Conservation (phyloP, 2,329 filamentous ascomycete genomes). For the Aspergillus glaucus region DNA sequence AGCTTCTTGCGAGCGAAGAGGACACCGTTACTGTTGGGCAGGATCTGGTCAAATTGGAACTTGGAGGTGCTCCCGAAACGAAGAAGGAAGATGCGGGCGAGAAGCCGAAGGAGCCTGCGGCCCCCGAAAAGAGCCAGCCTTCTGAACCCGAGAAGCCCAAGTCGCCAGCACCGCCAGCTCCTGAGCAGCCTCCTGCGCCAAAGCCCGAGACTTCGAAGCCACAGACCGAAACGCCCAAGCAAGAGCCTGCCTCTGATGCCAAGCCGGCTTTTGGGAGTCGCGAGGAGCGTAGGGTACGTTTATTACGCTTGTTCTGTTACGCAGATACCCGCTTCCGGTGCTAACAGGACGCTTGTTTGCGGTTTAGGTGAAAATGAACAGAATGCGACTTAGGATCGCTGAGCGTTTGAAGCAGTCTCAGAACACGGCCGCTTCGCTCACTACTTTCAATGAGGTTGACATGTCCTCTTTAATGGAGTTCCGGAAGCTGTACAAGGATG, state of each 20-base stretch:
- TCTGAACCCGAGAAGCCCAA: slow-evolving; percentile 24
- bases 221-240: slow-evolving; percentile 5
- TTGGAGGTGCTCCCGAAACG: slow-evolving; percentile 58
- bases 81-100: slow-evolving; percentile 51
- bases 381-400: slow-evolving; percentile 94
- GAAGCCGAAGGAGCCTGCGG: slow-evolving; percentile 55
- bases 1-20: slow-evolving; percentile 85
- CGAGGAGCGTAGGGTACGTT: slow-evolving; percentile 77
- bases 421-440: slow-evolving; percentile 93
- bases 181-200: slow-evolving; percentile 38
- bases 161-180: slow-evolving; percentile 18
- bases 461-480: slow-evolving; percentile 98
- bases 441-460: slow-evolving; percentile 98
- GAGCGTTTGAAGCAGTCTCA: slow-evolving; percentile 98
- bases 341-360: not conserved
- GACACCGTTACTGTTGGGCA: slow-evolving; percentile 94
- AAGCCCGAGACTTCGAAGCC: slow-evolving; percentile 18
- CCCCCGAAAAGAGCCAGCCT: slow-evolving; percentile 40
- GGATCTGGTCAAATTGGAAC: slow-evolving; percentile 78
- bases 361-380: slow-evolving; percentile 94
- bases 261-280: slow-evolving; percentile 58
- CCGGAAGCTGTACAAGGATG: slow-evolving; percentile 95
- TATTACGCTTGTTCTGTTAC: not conserved
- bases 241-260: slow-evolving; percentile 12
- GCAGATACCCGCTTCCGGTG: not conserved